Evolutionary conservation across 202 grass and related monocot genomes (phyloP).

Genomic region (Panicum hallii): DNA sequence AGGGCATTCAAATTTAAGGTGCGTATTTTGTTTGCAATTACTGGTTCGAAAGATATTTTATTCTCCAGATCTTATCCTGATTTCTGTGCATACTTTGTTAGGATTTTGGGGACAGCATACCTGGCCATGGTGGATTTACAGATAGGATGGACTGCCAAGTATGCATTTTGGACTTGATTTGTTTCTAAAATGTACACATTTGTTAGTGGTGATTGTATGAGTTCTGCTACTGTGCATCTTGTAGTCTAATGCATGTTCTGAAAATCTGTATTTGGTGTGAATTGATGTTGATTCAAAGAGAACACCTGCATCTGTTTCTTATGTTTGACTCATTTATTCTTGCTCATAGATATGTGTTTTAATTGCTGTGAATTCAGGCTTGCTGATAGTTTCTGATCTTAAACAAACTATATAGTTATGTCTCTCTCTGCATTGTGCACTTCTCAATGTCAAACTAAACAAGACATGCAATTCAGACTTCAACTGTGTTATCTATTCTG

Average conservation of each 20-base stretch:
- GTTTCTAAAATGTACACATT: not conserved
- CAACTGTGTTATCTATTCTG: not conserved
- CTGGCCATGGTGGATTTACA: constrained; percentile 91
- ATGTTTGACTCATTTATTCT: not conserved
- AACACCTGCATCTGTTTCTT: not conserved
- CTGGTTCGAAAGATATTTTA: not conserved
- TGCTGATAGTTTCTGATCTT: not conserved
- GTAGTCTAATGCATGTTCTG: not conserved
- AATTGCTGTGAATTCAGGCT: constrained; percentile 1
- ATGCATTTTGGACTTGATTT: constrained; percentile 31
- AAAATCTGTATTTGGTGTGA: not conserved
- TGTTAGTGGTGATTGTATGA: not conserved
- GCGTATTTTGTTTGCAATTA: not conserved
- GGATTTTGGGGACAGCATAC: constrained; percentile 95
- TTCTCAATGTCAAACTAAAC: not conserved
- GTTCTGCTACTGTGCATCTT: not conserved
- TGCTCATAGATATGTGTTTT: not conserved
- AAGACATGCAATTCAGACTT: not conserved
- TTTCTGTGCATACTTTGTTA: constrained; percentile 36
- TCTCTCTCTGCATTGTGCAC: not conserved
- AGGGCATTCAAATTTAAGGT: constrained; percentile 92
- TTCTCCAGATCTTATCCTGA: constrained; percentile 1
- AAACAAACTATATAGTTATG: not conserved
- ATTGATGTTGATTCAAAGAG: not conserved
- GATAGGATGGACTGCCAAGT: constrained; percentile 99